Evolutionary conservation across 148 eudicot genomes (phyloP).

Genomic region (Rhododendron molle): DNA sequence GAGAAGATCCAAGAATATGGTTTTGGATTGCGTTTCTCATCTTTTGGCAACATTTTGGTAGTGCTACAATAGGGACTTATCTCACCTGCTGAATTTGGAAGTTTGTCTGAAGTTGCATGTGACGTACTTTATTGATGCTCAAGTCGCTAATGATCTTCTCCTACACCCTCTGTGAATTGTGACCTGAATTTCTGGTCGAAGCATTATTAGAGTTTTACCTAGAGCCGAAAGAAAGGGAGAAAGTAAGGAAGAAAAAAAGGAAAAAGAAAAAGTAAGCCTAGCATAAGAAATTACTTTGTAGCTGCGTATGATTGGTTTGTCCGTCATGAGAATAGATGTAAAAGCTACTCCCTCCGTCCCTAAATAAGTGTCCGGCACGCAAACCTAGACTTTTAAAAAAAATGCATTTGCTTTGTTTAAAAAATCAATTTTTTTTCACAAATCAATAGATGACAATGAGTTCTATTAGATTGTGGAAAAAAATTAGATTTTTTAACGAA

Average conservation of each 20-base stretch:
- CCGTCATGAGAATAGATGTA: background rate
- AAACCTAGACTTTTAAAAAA: too few species aligned
- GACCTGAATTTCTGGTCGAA: constrained; percentile 3
- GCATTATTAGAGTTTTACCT: background rate
- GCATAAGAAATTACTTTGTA: background rate
- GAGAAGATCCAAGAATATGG: background rate
- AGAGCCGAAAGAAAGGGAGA: background rate
- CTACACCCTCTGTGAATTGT: background rate
- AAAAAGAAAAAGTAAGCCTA: background rate
- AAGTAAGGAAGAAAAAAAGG: background rate
- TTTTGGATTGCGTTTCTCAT: background rate
- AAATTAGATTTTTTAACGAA: too few species aligned
- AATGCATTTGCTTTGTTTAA: too few species aligned
- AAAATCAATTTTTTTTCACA: too few species aligned
- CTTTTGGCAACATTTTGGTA: background rate
- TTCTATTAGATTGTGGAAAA: too few species aligned
- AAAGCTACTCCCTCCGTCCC: too few species aligned
- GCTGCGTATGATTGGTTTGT: background rate
- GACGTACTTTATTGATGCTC: background rate
- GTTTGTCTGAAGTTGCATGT: background rate
- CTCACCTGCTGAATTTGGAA: background rate
- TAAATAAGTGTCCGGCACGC: too few species aligned
- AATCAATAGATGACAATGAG: too few species aligned
- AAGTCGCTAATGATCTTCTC: background rate
- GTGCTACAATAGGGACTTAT: background rate